Base-by-base conservation (phyloP, 2,329 filamentous ascomycete species). In the Neofusicoccum cordaticola region DNA sequence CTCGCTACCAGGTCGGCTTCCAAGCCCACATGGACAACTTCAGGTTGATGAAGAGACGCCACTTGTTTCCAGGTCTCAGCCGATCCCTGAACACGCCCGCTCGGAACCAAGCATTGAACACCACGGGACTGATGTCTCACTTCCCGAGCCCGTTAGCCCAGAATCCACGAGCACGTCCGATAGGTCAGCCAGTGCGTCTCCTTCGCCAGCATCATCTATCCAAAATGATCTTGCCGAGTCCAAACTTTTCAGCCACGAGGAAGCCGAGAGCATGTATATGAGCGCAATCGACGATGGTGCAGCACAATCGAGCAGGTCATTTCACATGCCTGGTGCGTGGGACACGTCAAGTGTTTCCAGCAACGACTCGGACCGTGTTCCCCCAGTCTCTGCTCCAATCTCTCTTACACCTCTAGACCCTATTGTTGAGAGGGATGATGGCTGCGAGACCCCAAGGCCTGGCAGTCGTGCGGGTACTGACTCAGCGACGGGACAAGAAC, bases 191-290 rank as follows among this genome's bases (percentile, higher is more conserved):
- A 64, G 62, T 8, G 66, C 53, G 17, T 51, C 65, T 3, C 39
- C 27, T 13, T 62, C 50, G 35, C 47, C 65, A 51, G 47, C 65
- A 34, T n/a, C 61, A 15, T 52, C 52, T 22, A 63, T 65, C 6
- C 47, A 48, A 15, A 17, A 62, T 61, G 73, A 74, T 61, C 65
- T 78, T 31, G 65, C 76, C 12, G 70, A 79, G 67, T 94, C 91
- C 4, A 88, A 86, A 45, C 72, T 93, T 1, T 94, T 90, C 71
- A 92, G 86, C 41, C 90, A 92, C 65, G 90, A 92, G 67, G 90
- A 94, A 67, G 91, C 90, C 0, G 88, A 92, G 72, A 95, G 92
- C 74, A 91, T 96, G 88, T 96, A 95, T 70, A 89, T 93, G 88
- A 94, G 87, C 71, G 86, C 85, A 11, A 79, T 87, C 63, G 86